phyloP scores from a whole-genome alignment of 768 basidiomycete genomes.

The Lactifluus pinguis region DNA sequence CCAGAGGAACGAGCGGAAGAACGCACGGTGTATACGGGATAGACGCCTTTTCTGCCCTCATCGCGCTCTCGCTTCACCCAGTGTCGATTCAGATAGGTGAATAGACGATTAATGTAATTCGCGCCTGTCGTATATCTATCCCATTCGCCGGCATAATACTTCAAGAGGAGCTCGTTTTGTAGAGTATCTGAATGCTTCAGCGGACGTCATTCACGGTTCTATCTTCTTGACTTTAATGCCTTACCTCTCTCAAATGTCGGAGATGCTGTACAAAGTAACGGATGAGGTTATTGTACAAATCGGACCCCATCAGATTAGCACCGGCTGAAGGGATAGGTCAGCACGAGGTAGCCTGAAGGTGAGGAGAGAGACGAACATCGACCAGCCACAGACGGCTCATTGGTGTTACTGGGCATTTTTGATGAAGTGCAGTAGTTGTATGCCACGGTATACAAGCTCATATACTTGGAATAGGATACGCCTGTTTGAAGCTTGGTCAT shows the following conservation, averaged over 20 bases:
- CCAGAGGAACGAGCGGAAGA: background rate
- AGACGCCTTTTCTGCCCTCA: constrained; percentile 91
- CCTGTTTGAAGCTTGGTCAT: constrained; percentile 87
- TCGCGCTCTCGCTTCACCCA: constrained; percentile 99
- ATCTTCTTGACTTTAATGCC: constrained; percentile 28
- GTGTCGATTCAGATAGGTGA: constrained; percentile 97
- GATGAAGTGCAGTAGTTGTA: constrained; percentile 98
- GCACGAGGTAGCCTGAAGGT: background rate
- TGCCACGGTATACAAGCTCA: constrained; percentile 82
- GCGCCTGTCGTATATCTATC: constrained; percentile 94
- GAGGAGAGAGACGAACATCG: constrained; percentile 44
- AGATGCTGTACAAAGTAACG: constrained; percentile 84
- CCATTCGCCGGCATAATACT: constrained; percentile 92
- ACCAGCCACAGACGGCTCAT: constrained; percentile 30
- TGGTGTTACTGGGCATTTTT: constrained; percentile 50
- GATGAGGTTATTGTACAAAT: constrained; percentile 92
- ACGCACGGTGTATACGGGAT: constrained; percentile 90
- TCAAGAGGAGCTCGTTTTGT: constrained; percentile 79
- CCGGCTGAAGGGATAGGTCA: constrained; percentile 44
- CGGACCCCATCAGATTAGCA: constrained; percentile 93
- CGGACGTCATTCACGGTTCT: background rate
- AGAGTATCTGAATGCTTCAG: constrained; percentile 65
- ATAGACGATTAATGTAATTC: constrained; percentile 93
- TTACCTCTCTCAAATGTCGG: constrained; percentile 50
- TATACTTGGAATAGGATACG: constrained; percentile 84